A percentile compares a stretch with the other conserved stretches of the same genome.
phyloP scores from a whole-genome alignment of 1,139 yeast genomes.

The Diutina pseudorugosa region DNA sequence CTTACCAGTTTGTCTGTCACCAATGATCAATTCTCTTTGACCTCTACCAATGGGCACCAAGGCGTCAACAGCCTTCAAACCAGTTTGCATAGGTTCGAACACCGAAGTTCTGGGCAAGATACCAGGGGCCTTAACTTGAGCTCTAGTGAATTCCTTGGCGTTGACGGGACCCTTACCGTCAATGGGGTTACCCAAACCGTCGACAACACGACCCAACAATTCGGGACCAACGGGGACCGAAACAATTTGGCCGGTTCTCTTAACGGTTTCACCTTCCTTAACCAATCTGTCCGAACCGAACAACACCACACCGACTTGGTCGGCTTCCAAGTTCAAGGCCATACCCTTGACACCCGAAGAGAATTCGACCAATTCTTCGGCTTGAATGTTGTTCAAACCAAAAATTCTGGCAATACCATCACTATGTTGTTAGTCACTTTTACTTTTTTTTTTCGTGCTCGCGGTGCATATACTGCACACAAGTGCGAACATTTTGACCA shows the following conservation, averaged over 20 bases:
- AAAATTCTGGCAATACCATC: constrained; percentile 99
- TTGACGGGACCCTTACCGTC: constrained; percentile 99
- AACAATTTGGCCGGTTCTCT: constrained; percentile 99
- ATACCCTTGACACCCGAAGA: constrained; percentile 99
- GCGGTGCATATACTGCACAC: background rate
- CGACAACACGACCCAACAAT: constrained; percentile 98
- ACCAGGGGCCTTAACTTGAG: constrained; percentile 99
- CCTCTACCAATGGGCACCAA: constrained; percentile 99
- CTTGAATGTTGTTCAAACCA: constrained; percentile 99
- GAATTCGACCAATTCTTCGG: constrained; percentile 99
- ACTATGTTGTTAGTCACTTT: constrained; percentile 1
- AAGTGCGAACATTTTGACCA: background rate
- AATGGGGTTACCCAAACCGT: constrained; percentile 98
- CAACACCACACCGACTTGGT: constrained; percentile 99
- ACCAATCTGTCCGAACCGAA: constrained; percentile 98
- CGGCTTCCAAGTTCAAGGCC: constrained; percentile 99
- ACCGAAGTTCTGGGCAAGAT: constrained; percentile 98
- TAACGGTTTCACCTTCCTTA: constrained; percentile 99
- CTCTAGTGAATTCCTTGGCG: constrained; percentile 78
- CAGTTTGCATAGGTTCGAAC: constrained; percentile 99
- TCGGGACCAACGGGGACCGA: constrained; percentile 99
- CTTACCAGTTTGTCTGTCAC: constrained; percentile 99
- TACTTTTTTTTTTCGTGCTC: background rate
- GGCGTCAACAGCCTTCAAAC: constrained; percentile 98
- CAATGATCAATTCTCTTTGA: constrained; percentile 99